Base-by-base conservation (phyloP, 768 basidiomycete species). In the Lactarius sanguifluus region DNA sequence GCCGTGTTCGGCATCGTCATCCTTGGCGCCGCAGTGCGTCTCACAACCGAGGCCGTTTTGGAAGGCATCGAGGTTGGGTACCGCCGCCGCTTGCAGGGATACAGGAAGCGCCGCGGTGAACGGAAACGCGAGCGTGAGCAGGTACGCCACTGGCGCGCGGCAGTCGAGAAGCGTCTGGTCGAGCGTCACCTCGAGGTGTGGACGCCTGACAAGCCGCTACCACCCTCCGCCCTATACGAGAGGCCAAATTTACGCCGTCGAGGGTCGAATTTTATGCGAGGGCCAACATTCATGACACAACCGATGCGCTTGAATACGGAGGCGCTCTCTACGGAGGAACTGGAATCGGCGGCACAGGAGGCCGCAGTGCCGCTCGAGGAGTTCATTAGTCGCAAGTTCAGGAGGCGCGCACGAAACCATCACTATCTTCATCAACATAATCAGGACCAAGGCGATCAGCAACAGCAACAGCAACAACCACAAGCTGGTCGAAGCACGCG, bases 1-100 rank as follows among this genome's bases (percentile, higher is more conserved):
- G 79, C 85, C 45, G 76, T 79, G 0, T 75, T 86, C 40, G 89
- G 89, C 13, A 83, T 93, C 59, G 38, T 91, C 66, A 88, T 82
- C 69, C 75, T 90, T 20, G 71, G 72, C 34, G 87, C 82, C 7
- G 69, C 61, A 10, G 38, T 72, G 6, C 71, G 67, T 45, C n/a
- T 70, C 61, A 71, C 74, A 50, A 70, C 73, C 15, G 91, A 90
- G 71, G 88, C 86, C 0, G 81, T 93, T 32, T 79, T 91, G 34
- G 93, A 94, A 75, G 83, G 84, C 2, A 81, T 89, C 56, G 86
- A 91, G 70, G 79, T 86, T n/a, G 81, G 82, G 0, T 88, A 89
- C 72, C 82, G 83, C 36, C 81, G 77, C 64, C 85, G 89, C 9
- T 71, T 88, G 60, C 75, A 78, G 30, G 76, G 74, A 1, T 76